Percentiles rank a stretch among this genome's conserved stretches.
Conservation (phyloP, 306 rosid genomes). For the Notholithocarpus densiflorus region DNA sequence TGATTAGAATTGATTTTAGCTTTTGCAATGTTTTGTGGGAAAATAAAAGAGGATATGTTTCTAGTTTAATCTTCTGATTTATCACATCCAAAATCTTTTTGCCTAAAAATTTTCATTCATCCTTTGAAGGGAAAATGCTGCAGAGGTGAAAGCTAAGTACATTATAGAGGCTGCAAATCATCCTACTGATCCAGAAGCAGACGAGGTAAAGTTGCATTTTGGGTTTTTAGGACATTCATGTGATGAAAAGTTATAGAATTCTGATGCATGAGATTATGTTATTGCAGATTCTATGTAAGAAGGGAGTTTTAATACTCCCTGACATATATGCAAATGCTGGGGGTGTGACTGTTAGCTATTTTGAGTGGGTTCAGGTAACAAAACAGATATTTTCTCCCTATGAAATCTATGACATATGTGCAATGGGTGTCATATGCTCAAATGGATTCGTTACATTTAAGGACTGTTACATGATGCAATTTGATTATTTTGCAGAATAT, state of each 20-base stretch:
- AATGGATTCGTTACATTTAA: not conserved
- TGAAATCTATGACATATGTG: not conserved
- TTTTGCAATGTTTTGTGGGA: not conserved
- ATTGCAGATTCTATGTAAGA: conserved; percentile 52
- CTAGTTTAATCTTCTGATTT: not conserved
- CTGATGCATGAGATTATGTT: conserved; percentile 14
- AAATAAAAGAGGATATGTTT: not conserved
- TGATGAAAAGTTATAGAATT: not conserved
- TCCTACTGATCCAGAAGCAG: conserved; percentile 63
- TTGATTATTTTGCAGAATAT: conserved; percentile 32
- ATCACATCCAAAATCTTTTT: not conserved
- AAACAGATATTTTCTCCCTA: not conserved
- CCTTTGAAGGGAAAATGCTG: conserved; percentile 50
- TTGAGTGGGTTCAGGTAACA: conserved; percentile 68
- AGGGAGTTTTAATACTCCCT: conserved; percentile 51
- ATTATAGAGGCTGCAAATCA: conserved; percentile 62
- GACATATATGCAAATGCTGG: conserved; percentile 57
- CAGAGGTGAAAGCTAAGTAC: conserved; percentile 51
- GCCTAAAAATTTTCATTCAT: not conserved
- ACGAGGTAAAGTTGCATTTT: conserved; percentile 34
- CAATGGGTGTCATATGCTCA: not conserved
- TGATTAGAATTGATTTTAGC: not conserved
- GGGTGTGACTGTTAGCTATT: conserved; percentile 59
- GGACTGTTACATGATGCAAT: not conserved
- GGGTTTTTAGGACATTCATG: not conserved